These are phyloP conservation scores for Fusarium annulatum DNA, from an alignment of 2,329 filamentous ascomycete species.

Conservation along the genomic window DNA sequence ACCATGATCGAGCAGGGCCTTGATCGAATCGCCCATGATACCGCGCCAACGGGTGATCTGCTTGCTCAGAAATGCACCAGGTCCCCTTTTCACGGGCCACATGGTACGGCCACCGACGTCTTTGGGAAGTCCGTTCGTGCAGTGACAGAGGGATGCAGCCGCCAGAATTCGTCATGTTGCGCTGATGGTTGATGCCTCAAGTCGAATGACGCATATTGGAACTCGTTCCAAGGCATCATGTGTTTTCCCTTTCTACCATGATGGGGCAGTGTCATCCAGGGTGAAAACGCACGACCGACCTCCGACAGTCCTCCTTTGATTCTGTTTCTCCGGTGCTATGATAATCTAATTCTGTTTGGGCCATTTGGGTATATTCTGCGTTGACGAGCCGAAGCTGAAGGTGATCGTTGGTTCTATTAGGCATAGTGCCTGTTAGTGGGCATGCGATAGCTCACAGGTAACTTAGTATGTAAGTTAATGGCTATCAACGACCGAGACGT, in stretches of 20 bases:
- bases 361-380: background rate
- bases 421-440: background rate
- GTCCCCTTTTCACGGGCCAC: slow-evolving; percentile 31
- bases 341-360: slow-evolving; percentile 8
- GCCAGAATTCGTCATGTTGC: slow-evolving; percentile 26
- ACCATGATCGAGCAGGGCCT: slow-evolving; percentile 25
- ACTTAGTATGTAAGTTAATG: background rate
- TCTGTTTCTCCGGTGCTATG: slow-evolving; percentile 1
- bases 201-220: slow-evolving; percentile 27
- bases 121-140: slow-evolving; percentile 18
- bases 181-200: slow-evolving; percentile 13
- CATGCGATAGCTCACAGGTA: background rate
- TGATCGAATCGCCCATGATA: slow-evolving; percentile 21
- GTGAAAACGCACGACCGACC: background rate
- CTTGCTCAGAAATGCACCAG: slow-evolving; percentile 22
- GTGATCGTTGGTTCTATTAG: background rate
- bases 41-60: slow-evolving; percentile 34
- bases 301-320: background rate
- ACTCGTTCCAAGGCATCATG: slow-evolving; percentile 27
- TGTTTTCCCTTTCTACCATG: slow-evolving; percentile 8
- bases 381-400: background rate
- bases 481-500: background rate
- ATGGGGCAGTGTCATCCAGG: slow-evolving; percentile 9
- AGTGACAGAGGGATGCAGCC: slow-evolving; percentile 12
- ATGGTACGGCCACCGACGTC: slow-evolving; percentile 33